Base-by-base conservation (phyloP, 2,329 filamentous ascomycete species). In the Fusarium heterosporum region DNA sequence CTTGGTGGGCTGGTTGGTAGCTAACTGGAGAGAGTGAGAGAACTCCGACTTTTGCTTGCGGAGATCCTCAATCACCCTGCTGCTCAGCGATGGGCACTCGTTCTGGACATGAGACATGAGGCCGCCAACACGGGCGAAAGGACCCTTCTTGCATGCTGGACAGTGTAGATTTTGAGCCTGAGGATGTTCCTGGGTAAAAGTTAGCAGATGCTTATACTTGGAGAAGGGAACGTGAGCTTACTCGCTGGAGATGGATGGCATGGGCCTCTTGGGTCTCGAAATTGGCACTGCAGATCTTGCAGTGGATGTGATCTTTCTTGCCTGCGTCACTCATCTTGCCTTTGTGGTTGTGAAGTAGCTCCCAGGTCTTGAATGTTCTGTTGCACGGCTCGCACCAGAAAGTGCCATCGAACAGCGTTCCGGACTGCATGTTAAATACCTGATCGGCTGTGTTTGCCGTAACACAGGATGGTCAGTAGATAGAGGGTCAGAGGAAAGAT, bases 81-180 rank as follows among this genome's bases (percentile, higher is more conserved):
- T 71, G 26, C 66, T 73, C 56, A 87, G 78, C 1, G 36, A 50
- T 2, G 57, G 28, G 61, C 85, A 87, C 2, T 77, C 53, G 25
- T 65, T 64, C 70, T 87, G 83, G 5, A 87, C 76, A 48, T 87
- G 85, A 1, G 59, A 36, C 51, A 86, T 78, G 34, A 85, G 77
- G 1, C 49, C 63, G 1, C 77, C 75, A 1, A 81, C 73, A 1
- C 77, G 74, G 1, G 30, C 45, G 55, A 84, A 85, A 1, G 72
- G 73, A 3, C 68, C 74, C 1, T 69, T 59, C 1, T 69, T 49
- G 58, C 85, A 87, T 26, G 80, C 84, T 2, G 83, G 83, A 46
- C 85, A 87, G 4, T 64, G 45, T 2, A 87, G 76, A 3, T 78
- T 60, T 52, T 84, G 81, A 17, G 74, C 67, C 13, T 76, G 64